Evolutionary conservation across 495 filamentous ascomycete species (phyloP).

Genomic region (Xylaria intraflava): DNA sequence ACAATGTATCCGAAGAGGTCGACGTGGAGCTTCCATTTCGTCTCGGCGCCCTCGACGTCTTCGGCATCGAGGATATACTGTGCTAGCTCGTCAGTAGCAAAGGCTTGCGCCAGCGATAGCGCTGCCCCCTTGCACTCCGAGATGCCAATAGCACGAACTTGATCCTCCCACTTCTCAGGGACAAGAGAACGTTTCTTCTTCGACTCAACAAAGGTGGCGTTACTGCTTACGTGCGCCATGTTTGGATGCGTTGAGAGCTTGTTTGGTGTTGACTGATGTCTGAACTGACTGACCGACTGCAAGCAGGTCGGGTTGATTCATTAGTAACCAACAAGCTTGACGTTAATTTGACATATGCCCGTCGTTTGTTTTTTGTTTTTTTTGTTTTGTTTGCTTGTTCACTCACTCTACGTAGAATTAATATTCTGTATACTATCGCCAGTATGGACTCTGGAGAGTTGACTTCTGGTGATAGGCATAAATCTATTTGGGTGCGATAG

Average conservation of each 20-base stretch:
- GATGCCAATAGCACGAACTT: constrained; percentile 53
- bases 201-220: constrained; percentile 32
- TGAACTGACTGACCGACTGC: constrained; percentile 3
- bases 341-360: background rate
- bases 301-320: background rate
- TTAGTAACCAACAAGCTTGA: background rate
- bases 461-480: constrained; percentile 64
- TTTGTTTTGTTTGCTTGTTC: background rate
- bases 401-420: constrained; percentile 34
- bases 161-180: constrained; percentile 38
- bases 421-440: constrained; percentile 56
- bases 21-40: constrained; percentile 68
- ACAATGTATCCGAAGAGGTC: constrained; percentile 67
- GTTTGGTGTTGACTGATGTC: constrained; percentile 4
- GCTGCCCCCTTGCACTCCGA: constrained; percentile 62
- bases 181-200: constrained; percentile 42
- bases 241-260: constrained; percentile 17
- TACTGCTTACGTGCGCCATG: constrained; percentile 37
- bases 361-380: background rate
- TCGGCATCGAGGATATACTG: constrained; percentile 64
- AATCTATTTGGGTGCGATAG: constrained; percentile 64
- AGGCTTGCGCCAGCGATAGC: constrained; percentile 63
- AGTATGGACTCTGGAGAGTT: constrained; percentile 65
- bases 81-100: constrained; percentile 65
- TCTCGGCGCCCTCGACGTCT: constrained; percentile 53